These are phyloP conservation scores for Claviceps quebecensis DNA, from an alignment of 2,329 filamentous ascomycete species.

Conservation along the genomic window DNA sequence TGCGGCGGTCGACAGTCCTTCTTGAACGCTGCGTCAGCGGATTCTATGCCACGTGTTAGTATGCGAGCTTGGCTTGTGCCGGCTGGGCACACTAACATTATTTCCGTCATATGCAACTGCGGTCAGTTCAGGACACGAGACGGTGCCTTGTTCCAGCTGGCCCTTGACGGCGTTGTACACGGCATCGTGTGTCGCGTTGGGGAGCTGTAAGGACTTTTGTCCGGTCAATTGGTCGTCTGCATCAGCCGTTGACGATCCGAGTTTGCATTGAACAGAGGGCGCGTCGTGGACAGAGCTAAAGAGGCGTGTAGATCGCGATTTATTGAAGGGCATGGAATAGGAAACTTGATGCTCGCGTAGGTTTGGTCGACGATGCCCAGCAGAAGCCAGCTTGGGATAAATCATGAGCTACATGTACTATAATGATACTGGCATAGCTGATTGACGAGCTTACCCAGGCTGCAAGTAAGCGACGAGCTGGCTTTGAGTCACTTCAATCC, in stretches of 20 bases:
- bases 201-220: background rate
- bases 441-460: background rate
- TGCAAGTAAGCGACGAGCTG: background rate
- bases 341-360: background rate
- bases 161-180: background rate
- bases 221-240: background rate
- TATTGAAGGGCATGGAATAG: background rate
- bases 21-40: background rate
- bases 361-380: background rate
- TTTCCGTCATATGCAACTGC: background rate
- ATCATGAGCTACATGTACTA: background rate
- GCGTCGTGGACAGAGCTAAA: background rate
- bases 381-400: background rate
- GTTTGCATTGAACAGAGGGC: background rate
- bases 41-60: background rate
- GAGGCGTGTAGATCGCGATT: background rate
- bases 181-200: background rate
- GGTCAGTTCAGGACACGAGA: conserved; percentile 6
- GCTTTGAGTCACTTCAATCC: background rate
- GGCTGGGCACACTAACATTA: background rate
- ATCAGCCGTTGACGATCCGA: background rate
- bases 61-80: background rate
- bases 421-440: background rate
- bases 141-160: background rate
- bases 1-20: background rate